phyloP scores from a whole-genome alignment of 176 grass and related monocot species.

The Elaeis guineensis region DNA sequence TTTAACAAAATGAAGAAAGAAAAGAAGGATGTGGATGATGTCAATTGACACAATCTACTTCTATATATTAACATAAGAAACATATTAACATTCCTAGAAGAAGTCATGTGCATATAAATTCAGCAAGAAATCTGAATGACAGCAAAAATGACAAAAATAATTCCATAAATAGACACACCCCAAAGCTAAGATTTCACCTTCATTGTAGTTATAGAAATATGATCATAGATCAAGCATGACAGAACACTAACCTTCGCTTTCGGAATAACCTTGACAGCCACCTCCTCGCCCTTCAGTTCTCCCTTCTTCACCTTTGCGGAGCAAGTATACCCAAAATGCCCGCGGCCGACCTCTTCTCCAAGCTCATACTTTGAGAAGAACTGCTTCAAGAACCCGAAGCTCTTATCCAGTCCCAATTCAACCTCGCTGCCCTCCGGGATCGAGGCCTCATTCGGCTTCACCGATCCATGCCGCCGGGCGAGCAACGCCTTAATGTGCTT shows the following conservation, averaged over 20 bases:
- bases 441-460: slow-evolving; percentile 58
- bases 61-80: too few relatives aligned
- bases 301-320: slow-evolving; percentile 63
- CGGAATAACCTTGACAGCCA: slow-evolving; percentile 78
- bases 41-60: too few relatives aligned
- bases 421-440: slow-evolving; percentile 57
- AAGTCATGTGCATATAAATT: too few relatives aligned
- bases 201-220: too few relatives aligned
- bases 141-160: too few relatives aligned
- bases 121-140: too few relatives aligned
- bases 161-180: too few relatives aligned
- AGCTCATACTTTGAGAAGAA: slow-evolving; percentile 65
- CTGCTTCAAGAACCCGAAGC: slow-evolving; percentile 68
- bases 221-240: background rate
- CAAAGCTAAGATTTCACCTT: too few relatives aligned
- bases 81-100: too few relatives aligned
- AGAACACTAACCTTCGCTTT: slow-evolving; percentile 53
- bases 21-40: too few relatives aligned
- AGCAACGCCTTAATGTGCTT: slow-evolving; percentile 82
- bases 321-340: slow-evolving; percentile 85
- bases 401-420: slow-evolving; percentile 55
- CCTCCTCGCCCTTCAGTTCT: slow-evolving; percentile 73
- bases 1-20: too few relatives aligned
- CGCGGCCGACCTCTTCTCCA: slow-evolving; percentile 59
- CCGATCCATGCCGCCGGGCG: slow-evolving; percentile 55